A percentile compares a stretch with the other conserved stretches of the same genome.
Evolutionary conservation across 768 basidiomycete genomes (phyloP).

Genomic region (Tephrocybe sp.): DNA sequence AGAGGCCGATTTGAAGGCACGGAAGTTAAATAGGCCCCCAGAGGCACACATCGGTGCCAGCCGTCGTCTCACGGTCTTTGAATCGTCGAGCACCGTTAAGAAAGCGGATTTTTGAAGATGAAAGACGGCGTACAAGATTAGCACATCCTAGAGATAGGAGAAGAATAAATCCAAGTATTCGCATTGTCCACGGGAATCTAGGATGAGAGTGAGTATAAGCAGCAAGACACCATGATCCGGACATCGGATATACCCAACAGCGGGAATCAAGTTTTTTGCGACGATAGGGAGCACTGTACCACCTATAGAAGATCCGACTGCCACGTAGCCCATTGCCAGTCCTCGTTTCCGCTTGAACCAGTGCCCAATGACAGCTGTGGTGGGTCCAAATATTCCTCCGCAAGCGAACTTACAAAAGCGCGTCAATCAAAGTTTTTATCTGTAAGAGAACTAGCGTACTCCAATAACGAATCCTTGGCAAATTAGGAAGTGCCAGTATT

Average conservation of each 20-base stretch:
- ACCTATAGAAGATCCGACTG: constrained; percentile 59
- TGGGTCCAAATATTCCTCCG: constrained; percentile 44
- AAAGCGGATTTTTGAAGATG: too few species aligned
- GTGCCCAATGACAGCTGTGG: constrained; percentile 52
- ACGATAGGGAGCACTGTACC: constrained; percentile 63
- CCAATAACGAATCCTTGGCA: constrained; percentile 63
- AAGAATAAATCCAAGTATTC: constrained; percentile 61
- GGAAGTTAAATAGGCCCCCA: constrained; percentile 59
- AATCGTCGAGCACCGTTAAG: too few species aligned
- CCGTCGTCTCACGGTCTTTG: constrained; percentile 45
- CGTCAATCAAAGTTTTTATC: not conserved
- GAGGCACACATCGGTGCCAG: constrained; percentile 50
- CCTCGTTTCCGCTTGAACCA: constrained; percentile 63
- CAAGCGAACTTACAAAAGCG: constrained; percentile 9
- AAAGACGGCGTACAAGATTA: not conserved
- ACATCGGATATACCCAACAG: constrained; percentile 47
- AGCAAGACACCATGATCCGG: not conserved
- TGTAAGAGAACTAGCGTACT: constrained; percentile 28
- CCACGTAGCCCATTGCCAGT: constrained; percentile 52
- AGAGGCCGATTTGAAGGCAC: constrained; percentile 48
- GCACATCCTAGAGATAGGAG: constrained; percentile 45
- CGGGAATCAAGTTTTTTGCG: constrained; percentile 49
- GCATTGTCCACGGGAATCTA: constrained; percentile 72
- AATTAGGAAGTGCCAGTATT: constrained; percentile 68
- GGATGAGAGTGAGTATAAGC: not conserved